Conservation (phyloP, 2,329 filamentous ascomycete genomes). For the Bipolaris victoriae region DNA sequence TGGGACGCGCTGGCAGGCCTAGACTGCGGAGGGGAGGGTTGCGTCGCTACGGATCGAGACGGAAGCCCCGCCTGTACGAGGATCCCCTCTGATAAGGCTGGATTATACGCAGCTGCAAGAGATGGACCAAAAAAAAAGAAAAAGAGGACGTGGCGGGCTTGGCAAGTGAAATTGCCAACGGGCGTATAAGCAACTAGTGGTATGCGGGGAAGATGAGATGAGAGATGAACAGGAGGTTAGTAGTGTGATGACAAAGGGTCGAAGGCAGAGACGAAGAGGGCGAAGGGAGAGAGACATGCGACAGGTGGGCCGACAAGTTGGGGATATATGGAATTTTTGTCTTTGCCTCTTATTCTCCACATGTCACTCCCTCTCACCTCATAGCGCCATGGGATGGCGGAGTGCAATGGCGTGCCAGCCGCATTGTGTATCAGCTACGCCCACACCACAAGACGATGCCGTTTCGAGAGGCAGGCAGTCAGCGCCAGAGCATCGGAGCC, state of each 20-base stretch:
- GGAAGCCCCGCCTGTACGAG: not conserved
- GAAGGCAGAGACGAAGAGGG: not conserved
- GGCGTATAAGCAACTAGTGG: no score
- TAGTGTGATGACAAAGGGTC: no score
- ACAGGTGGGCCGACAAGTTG: not conserved
- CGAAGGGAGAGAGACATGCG: not conserved
- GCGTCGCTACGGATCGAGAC: not conserved
- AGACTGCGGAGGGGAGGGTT: not conserved
- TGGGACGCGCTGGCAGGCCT: not conserved
- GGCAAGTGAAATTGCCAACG: not conserved
- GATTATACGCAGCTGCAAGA: not conserved
- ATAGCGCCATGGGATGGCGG: not conserved
- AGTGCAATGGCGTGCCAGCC: not conserved
- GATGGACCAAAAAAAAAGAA: not conserved
- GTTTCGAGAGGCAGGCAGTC: conserved; percentile 5
- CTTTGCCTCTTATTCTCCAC: not conserved
- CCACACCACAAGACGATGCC: conserved; percentile 9
- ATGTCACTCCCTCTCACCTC: not conserved
- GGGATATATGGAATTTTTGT: not conserved
- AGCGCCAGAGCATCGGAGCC: conserved; percentile 1
- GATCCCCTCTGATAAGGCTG: not conserved
- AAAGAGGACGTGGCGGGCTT: not conserved
- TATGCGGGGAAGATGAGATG: not conserved
- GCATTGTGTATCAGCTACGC: conserved; percentile 13
- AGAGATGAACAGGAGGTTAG: not conserved